Conservation (phyloP, 208 protist species). For the Spongospora subterranea region DNA sequence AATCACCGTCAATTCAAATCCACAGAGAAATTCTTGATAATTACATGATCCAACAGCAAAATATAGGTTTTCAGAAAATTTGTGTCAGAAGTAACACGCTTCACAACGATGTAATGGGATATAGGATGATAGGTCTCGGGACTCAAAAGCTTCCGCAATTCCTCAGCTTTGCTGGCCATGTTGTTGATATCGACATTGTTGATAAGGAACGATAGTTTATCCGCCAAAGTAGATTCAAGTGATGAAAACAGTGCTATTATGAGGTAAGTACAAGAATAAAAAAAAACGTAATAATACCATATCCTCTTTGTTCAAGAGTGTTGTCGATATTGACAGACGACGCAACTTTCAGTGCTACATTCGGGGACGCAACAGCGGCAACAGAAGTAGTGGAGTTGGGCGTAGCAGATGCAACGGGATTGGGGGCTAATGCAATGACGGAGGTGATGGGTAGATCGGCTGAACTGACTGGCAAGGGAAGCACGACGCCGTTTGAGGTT, state of each 20-base stretch:
- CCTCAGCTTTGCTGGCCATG: slow-evolving; percentile 74
- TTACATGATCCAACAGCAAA: slow-evolving; percentile 74
- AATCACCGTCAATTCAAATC: slow-evolving; percentile 39
- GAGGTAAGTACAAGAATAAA: neutral
- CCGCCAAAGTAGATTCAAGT: slow-evolving; percentile 70
- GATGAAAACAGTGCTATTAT: slow-evolving; percentile 66
- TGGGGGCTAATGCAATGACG: neutral
- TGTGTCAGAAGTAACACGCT: slow-evolving; percentile 94
- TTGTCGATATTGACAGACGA: slow-evolving; percentile 2
- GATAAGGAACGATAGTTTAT: slow-evolving; percentile 84
- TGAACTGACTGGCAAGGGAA: neutral
- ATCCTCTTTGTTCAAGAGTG: neutral
- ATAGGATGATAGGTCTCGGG: slow-evolving; percentile 71
- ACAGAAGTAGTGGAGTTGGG: neutral
- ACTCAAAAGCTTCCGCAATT: slow-evolving; percentile 65
- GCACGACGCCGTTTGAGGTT: neutral
- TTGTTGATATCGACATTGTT: slow-evolving; percentile 84
- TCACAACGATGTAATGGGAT: slow-evolving; percentile 95
- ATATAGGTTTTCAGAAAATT: slow-evolving; percentile 95
- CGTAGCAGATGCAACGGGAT: neutral
- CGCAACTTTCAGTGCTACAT: neutral
- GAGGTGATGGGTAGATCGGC: neutral
- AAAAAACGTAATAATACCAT: neutral
- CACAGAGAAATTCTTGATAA: neutral
- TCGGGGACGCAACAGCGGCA: neutral